Evolutionary conservation across 148 eudicot species (phyloP).

Genomic region (Amaranthus hypochondriacus): DNA sequence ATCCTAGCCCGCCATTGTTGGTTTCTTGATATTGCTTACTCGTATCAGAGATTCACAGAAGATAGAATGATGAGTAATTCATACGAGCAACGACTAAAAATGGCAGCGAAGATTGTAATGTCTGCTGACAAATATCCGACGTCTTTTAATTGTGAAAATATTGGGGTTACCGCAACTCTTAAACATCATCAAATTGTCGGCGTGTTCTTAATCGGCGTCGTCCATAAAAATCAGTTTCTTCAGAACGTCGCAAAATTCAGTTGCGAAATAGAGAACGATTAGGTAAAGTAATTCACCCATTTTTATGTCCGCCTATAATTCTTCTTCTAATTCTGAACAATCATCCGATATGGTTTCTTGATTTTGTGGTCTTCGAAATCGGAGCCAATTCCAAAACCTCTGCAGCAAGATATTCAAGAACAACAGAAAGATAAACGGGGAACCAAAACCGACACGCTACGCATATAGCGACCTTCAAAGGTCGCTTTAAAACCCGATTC

Average conservation of each 20-base stretch:
- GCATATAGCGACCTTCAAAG: slow-evolving; percentile 8
- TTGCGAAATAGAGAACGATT: no score
- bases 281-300: no score
- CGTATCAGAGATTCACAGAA: neutral
- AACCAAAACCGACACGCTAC: no score
- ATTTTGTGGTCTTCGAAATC: no score
- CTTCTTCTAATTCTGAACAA: no score
- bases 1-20: slow-evolving; percentile 1
- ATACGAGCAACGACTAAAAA: slow-evolving; percentile 58
- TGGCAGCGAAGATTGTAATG: slow-evolving; percentile 64
- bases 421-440: no score
- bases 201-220: slow-evolving; percentile 10
- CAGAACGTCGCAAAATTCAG: no score
- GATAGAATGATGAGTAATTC: slow-evolving; percentile 34
- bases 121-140: slow-evolving; percentile 29
- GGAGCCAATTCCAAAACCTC: no score
- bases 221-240: no score
- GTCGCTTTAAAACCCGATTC: slow-evolving; percentile 25
- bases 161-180: slow-evolving; percentile 57
- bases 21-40: neutral
- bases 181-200: slow-evolving; percentile 94
- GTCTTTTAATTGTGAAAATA: slow-evolving; percentile 26
- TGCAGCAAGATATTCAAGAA: no score
- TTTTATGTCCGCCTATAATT: no score
- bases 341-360: no score